These are phyloP conservation scores for Pseudonitzschia multistriata DNA, from an alignment of 108 stramenopile species.

Conservation along the genomic window DNA sequence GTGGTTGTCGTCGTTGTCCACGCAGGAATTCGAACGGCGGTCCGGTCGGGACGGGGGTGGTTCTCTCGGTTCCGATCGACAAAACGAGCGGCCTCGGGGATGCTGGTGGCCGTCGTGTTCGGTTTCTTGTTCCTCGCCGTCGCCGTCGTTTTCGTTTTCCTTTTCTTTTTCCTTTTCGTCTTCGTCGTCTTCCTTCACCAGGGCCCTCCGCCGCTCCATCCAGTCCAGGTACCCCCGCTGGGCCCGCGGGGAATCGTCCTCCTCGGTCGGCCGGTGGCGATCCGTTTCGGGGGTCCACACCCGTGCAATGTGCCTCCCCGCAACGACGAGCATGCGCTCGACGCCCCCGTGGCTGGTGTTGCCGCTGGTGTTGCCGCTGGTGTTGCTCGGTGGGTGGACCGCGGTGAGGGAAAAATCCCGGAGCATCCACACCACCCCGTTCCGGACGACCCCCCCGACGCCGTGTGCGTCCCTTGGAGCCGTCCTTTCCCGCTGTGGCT, in stretches of 20 bases:
- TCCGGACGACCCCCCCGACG: conserved; percentile 28
- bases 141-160: background rate
- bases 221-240: conserved; percentile 30
- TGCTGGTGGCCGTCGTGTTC: background rate
- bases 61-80: background rate
- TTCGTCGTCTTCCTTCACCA: background rate
- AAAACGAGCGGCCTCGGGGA: background rate
- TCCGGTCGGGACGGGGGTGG: too few species aligned
- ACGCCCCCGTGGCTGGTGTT: conserved; percentile 18
- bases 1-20: too few species aligned
- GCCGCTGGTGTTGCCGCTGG: background rate
- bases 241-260: conserved; percentile 8
- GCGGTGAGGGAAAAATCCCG: conserved; percentile 43
- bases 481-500: background rate
- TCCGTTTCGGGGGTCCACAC: conserved; percentile 36
- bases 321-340: conserved; percentile 35
- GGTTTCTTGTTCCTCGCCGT: background rate
- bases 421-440: conserved; percentile 62
- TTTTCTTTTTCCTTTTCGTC: background rate
- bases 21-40: too few species aligned
- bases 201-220: conserved; percentile 29
- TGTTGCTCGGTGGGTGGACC: background rate
- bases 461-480: background rate
- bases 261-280: background rate
- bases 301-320: conserved; percentile 16